Evolutionary conservation across 2,329 filamentous ascomycete genomes (phyloP), one percentile per base, ranked within the genome.

Genomic region (Pseudogymnoascus sp.): DNA sequence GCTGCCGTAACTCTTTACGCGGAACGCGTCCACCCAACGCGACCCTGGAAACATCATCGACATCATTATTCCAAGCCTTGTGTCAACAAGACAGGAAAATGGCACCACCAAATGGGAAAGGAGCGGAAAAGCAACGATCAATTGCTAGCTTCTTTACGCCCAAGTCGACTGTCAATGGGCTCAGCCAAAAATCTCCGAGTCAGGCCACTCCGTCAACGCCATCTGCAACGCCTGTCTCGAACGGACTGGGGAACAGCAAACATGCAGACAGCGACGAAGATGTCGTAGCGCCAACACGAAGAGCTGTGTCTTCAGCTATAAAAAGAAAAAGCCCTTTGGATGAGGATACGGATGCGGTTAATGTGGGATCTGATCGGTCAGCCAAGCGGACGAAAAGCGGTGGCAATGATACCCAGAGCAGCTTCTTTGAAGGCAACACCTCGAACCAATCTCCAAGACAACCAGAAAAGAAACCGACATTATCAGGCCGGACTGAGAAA

Each of bases 91-190:
- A 38, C 14, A 37, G 18, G 32, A 66, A 63, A 39, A 70, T 71
- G 68, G 63, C 43, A 12, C 70, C 69, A 57, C 58, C 66, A 28
- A 64, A 50, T 9, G 16, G 65, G 35, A 63, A 67, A 18, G 61
- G 67, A 65, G 57, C 14, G 38, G 67, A 69, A 62, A 89, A 87
- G 68, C 90, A 97, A 70, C 83, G 87, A 66, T 90, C 90, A 0
- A 87, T 97, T 64, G 94, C 90, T 2, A 92, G 86, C 70, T 96
- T 96, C 75, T 96, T 96, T 72, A 82, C 85, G 0, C 84, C 84
- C 12, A 86, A 81, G 62, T 64, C 74, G 65, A 76, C 82, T 11
- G 71, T 75, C 69, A 81, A 80, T 71, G 77, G 76, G 62, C 67
- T 77, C 57, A 57, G 67, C 6, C 59, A 65, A 58, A 54, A 32